phyloP scores from a whole-genome alignment of 2,329 filamentous ascomycete genomes.

The Pyrenophora teres region DNA sequence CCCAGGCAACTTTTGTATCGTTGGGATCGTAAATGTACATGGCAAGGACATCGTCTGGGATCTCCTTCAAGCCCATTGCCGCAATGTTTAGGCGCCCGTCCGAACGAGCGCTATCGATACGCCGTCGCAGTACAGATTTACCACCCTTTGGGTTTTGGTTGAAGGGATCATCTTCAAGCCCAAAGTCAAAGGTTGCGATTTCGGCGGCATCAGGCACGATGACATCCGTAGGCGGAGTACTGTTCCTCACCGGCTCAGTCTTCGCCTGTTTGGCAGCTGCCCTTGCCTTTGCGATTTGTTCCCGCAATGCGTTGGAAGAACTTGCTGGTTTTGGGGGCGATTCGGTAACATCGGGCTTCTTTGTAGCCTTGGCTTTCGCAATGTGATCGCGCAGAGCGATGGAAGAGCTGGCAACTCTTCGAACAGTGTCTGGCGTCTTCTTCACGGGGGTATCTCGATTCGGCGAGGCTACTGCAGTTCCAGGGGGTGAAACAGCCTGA shows the following conservation, averaged over 20 bases:
- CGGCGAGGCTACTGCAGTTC: slow-evolving; percentile 27
- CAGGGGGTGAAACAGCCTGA: slow-evolving; percentile 40
- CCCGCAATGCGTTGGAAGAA: slow-evolving; percentile 79
- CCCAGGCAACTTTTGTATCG: slow-evolving; percentile 73
- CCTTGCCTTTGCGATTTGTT: slow-evolving; percentile 92
- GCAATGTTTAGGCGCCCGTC: slow-evolving; percentile 88
- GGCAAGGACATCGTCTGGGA: slow-evolving; percentile 80
- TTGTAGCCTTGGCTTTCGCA: slow-evolving; percentile 86
- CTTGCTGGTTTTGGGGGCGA: slow-evolving; percentile 56
- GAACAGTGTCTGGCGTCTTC: slow-evolving; percentile 40
- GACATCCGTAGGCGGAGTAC: slow-evolving; percentile 37
- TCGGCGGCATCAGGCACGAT: slow-evolving; percentile 40
- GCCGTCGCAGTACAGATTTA: slow-evolving; percentile 71
- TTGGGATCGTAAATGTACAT: slow-evolving; percentile 83
- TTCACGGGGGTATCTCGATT: slow-evolving; percentile 23
- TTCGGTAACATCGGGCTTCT: slow-evolving; percentile 41
- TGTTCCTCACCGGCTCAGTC: slow-evolving; percentile 27
- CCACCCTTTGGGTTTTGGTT: slow-evolving; percentile 66
- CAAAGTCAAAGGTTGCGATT: slow-evolving; percentile 61
- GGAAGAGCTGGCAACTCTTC: slow-evolving; percentile 70
- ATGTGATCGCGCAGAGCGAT: slow-evolving; percentile 85
- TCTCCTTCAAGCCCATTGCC: slow-evolving; percentile 75
- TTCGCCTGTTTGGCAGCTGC: slow-evolving; percentile 63
- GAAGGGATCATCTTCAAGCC: slow-evolving; percentile 69
- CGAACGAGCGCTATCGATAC: slow-evolving; percentile 72